A percentile compares a stretch with the other conserved stretches of the same genome.
phyloP scores from a whole-genome alignment of 2,329 filamentous ascomycete genomes.

The Penicillium sp. region DNA sequence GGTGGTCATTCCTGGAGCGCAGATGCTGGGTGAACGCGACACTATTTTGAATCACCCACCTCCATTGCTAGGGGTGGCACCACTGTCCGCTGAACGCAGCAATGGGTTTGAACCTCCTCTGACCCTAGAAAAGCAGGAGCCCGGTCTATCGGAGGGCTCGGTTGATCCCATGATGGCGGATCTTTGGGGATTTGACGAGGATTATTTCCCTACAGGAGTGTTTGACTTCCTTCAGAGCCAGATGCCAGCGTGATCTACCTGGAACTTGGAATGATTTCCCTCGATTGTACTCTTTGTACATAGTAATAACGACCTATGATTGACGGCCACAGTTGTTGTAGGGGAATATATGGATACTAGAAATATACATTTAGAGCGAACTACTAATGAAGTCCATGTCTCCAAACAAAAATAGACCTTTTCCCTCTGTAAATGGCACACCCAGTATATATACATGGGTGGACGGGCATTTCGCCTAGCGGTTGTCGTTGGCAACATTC shows the following conservation, averaged over 20 bases:
- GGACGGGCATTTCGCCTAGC: background rate
- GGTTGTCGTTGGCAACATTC: background rate
- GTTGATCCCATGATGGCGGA: conserved; percentile 42
- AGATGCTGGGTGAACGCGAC: conserved; percentile 36
- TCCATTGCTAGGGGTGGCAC: conserved; percentile 37
- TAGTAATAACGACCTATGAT: conserved; percentile 8
- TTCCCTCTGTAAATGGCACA: background rate
- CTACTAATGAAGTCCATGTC: background rate
- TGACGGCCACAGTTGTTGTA: conserved; percentile 7
- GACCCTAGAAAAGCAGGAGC: conserved; percentile 21
- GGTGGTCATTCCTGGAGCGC: conserved; percentile 36
- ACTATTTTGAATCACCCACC: conserved; percentile 38
- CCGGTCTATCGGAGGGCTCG: conserved; percentile 38
- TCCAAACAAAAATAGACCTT: too few species aligned
- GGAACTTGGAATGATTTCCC: background rate
- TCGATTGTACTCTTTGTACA: conserved; percentile 14
- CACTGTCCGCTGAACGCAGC: conserved; percentile 39
- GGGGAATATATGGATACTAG: conserved; percentile 1
- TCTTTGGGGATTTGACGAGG: conserved; percentile 42
- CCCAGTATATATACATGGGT: background rate
- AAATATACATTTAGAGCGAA: background rate
- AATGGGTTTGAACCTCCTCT: conserved; percentile 27
- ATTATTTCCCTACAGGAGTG: conserved; percentile 43
- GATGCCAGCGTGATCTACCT: conserved; percentile 35
- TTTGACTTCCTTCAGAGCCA: conserved; percentile 43